These are phyloP conservation scores for Apiospora rasikravindrae DNA, from an alignment of 2,329 filamentous ascomycete species.

Conservation along the genomic window DNA sequence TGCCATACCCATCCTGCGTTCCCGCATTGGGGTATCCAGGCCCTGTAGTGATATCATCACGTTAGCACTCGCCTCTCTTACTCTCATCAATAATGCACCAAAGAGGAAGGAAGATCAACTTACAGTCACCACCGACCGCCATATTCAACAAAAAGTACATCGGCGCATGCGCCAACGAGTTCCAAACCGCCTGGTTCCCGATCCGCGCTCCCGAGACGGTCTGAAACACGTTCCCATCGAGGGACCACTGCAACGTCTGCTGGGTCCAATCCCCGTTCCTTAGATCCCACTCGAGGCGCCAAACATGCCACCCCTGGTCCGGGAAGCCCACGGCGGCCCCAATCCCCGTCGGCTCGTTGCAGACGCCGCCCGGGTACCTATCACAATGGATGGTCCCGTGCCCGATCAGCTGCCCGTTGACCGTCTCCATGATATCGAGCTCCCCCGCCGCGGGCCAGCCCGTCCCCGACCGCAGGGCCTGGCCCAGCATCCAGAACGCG, in stretches of 20 bases:
- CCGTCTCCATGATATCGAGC: constrained; percentile 51
- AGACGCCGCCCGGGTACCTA: constrained; percentile 43
- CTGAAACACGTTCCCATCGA: constrained; percentile 52
- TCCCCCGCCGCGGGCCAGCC: constrained; percentile 51
- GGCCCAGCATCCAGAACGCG: constrained; percentile 52
- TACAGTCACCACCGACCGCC: constrained; percentile 49
- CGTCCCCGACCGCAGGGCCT: constrained; percentile 43
- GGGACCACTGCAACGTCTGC: constrained; percentile 55
- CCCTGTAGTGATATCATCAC: constrained; percentile 26
- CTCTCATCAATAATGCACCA: background rate
- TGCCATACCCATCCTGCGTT: constrained; percentile 51
- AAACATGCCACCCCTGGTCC: constrained; percentile 53
- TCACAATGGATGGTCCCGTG: constrained; percentile 51
- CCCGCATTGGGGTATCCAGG: constrained; percentile 53
- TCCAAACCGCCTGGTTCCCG: constrained; percentile 49
- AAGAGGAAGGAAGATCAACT: background rate
- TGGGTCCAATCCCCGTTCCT: constrained; percentile 47
- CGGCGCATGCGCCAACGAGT: constrained; percentile 46
- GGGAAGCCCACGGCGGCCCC: constrained; percentile 37
- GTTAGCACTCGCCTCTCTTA: background rate
- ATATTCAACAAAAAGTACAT: constrained; percentile 55
- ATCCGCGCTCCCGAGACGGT: constrained; percentile 49
- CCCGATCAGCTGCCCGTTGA: constrained; percentile 44
- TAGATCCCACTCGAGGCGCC: constrained; percentile 54
- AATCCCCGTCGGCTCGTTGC: constrained; percentile 46